Evolutionary conservation across 495 filamentous ascomycete species (phyloP).

Genomic region (Penicillium roqueforti): DNA sequence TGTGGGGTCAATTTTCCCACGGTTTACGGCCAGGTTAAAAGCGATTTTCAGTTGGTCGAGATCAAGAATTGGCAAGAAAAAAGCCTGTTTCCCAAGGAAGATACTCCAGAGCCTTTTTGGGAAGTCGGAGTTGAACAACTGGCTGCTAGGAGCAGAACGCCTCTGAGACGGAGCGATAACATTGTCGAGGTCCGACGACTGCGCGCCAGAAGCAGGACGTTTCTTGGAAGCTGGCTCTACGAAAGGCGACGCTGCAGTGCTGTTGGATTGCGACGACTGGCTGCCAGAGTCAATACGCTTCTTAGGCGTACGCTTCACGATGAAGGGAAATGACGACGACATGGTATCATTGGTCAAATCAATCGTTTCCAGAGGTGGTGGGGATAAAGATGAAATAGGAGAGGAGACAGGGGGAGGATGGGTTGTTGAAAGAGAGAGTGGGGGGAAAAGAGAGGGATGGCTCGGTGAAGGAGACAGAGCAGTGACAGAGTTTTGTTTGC

Average conservation of each 20-base stretch:
- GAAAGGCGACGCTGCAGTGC: background rate
- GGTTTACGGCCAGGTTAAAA: background rate
- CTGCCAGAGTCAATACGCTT: background rate
- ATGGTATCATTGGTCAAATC: background rate
- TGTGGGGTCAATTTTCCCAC: background rate
- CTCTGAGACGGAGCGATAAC: background rate
- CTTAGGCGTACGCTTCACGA: background rate
- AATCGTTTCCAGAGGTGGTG: background rate
- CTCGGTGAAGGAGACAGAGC: background rate
- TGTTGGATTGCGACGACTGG: background rate
- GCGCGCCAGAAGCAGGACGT: background rate
- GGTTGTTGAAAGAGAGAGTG: background rate
- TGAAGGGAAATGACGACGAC: background rate
- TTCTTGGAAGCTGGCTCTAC: background rate
- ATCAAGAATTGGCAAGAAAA: background rate
- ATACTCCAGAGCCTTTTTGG: background rate
- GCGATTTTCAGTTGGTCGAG: background rate
- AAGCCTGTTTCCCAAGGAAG: background rate
- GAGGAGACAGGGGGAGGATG: background rate
- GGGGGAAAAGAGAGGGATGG: background rate
- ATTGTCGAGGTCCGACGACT: background rate
- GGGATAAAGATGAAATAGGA: background rate
- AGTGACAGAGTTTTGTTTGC: background rate
- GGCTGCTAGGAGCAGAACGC: background rate
- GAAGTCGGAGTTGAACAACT: background rate